Evolutionary conservation across 768 basidiomycete species (phyloP), one percentile per base, ranked within the genome.

Genomic region (Gymnopilus dilepis): DNA sequence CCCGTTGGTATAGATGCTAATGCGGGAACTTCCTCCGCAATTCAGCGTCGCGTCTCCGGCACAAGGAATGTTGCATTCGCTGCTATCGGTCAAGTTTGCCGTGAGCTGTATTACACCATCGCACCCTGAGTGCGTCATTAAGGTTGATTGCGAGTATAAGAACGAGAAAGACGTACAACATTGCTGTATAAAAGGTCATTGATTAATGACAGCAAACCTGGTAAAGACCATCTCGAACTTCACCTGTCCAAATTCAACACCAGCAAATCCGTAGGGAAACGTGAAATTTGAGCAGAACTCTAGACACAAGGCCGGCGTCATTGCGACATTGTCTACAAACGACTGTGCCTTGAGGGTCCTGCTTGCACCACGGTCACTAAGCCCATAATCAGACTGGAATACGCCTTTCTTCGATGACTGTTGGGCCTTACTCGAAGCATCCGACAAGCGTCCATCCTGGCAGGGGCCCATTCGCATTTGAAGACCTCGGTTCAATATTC

Each of bases 61-160:
- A 26, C 62, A 63, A 8, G 52, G 31, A 1, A 31, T 56, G 28
- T 50, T 40, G 26, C 62, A 63, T 22, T 59, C 62, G 21, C 50
- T 48, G 8, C 19, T n/a, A 15, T 31, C 37, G 15, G 57, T 47
- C 12, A 43, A 15, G 24, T 42, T 55, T 19, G 31, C 62, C 3
- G 41, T 56, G 26, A 56, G 17, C n/a, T 63, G 62, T 8, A 63
- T 55, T 26, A 63, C 57, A 4, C 58, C 62, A 30, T 63, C 62
- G 45, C 62, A 63, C 58, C 58, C 62, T 63, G 33, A 48, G 15
- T 3, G n/a, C 30, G 17, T 30, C 24, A 33, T 24, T 15, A 4
- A 3, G 7, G 15, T 43, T 4, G 1, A 19, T 3, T 0, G 2
- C 17, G 37, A 11, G 12, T 11, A 6, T 21, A 40, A 54, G n/a